These are phyloP conservation scores for Gigaspora rosea DNA, from an alignment of 192 early-diverging fungal genomes.

Conservation along the genomic window DNA sequence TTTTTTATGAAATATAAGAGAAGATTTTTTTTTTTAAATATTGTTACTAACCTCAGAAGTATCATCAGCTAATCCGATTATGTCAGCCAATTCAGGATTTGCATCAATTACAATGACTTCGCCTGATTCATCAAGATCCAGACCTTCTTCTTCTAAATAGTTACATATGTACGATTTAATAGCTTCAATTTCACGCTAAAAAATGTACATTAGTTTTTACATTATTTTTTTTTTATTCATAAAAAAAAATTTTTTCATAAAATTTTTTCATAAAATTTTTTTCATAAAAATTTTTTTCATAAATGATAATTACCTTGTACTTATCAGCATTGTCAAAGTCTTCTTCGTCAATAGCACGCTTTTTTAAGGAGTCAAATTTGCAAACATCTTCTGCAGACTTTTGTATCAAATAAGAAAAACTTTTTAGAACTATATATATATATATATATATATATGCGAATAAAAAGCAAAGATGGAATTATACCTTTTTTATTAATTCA, in stretches of 20 bases:
- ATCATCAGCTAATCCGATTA: constrained; percentile 29
- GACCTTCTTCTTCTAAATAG: constrained; percentile 34
- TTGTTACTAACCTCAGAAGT: background rate
- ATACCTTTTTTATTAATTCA: constrained; percentile 51
- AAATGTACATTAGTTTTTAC: too few species aligned
- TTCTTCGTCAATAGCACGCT: constrained; percentile 62
- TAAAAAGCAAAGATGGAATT: background rate
- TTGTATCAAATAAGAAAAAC: too few species aligned
- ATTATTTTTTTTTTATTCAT: too few species aligned
- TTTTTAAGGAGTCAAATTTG: constrained; percentile 55
- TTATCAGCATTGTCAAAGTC: constrained; percentile 78
- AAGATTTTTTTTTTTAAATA: too few species aligned
- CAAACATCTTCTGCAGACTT: constrained; percentile 12
- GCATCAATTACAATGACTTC: constrained; percentile 16
- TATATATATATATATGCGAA: too few species aligned
- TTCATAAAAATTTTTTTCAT: too few species aligned
- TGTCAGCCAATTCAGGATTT: constrained; percentile 10
- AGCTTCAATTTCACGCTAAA: constrained; percentile 15
- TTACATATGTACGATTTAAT: constrained; percentile 1
- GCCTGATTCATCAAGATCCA: constrained; percentile 27
- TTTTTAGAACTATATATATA: too few species aligned
- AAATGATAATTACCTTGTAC: constrained; percentile 61
- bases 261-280: too few species aligned
- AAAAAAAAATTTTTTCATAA: too few species aligned
- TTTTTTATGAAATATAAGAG: too few species aligned